A percentile compares a stretch with the other conserved stretches of the same genome.
phyloP scores from a whole-genome alignment of 2,329 filamentous ascomycete genomes.

The Thielaviopsis punctulata region DNA sequence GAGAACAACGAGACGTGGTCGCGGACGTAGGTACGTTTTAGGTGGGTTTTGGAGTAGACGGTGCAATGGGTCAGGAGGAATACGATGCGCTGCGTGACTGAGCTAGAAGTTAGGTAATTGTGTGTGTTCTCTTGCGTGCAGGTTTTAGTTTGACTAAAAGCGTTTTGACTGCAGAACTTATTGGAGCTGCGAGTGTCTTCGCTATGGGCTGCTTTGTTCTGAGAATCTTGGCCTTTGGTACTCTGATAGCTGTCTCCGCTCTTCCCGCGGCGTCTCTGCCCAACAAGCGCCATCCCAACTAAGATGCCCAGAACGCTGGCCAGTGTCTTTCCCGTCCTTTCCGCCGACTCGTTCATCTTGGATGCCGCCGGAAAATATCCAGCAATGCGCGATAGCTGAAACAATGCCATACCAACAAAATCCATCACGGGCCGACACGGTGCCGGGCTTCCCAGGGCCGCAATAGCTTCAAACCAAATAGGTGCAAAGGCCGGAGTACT shows the following conservation, averaged over 20 bases:
- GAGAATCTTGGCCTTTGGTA: too few species aligned
- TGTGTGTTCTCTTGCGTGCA: neutral
- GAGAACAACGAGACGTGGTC: constrained; percentile 5
- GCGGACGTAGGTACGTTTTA: constrained; percentile 4
- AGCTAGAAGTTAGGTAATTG: neutral
- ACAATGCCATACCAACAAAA: constrained; percentile 10
- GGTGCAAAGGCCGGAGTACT: constrained; percentile 9
- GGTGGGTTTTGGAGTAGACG: neutral
- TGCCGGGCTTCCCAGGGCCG: neutral
- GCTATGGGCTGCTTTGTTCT: too few species aligned
- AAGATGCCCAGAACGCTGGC: constrained; percentile 8
- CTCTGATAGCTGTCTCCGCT: too few species aligned
- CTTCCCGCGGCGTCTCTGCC: too few species aligned
- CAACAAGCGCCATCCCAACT: constrained; percentile 3
- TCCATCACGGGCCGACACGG: constrained; percentile 9
- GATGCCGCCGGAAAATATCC: neutral
- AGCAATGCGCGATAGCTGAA: neutral
- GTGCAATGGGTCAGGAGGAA: constrained; percentile 7
- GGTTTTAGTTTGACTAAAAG: too few species aligned
- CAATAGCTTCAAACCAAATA: constrained; percentile 10
- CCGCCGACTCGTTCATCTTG: neutral
- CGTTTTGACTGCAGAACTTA: too few species aligned
- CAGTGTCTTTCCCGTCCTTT: constrained; percentile 6
- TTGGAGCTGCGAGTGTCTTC: too few species aligned
- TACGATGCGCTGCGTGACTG: constrained; percentile 3